Conservation (phyloP, 1,284 basidiomycete species). For the Ceratobasidium sp. region DNA sequence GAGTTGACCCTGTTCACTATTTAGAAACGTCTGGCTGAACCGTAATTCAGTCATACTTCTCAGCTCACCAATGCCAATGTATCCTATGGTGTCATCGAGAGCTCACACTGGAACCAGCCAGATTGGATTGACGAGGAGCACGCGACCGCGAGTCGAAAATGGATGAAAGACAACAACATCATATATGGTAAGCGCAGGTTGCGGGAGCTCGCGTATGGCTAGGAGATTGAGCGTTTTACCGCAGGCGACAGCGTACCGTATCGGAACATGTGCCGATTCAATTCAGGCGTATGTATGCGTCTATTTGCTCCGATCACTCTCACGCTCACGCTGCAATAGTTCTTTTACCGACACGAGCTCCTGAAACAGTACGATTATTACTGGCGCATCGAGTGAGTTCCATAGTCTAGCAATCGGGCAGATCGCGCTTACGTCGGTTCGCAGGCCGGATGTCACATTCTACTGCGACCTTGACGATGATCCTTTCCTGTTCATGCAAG, state of each 20-base stretch:
- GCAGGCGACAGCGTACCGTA: slow-evolving; percentile 68
- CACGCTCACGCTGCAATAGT: slow-evolving; percentile 49
- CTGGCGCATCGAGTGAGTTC: slow-evolving; percentile 67
- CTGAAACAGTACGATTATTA: slow-evolving; percentile 62
- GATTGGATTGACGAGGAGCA: slow-evolving; percentile 72
- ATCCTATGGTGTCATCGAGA: slow-evolving; percentile 64
- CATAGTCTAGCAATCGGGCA: background rate
- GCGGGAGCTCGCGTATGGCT: background rate
- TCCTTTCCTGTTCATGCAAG: slow-evolving; percentile 77
- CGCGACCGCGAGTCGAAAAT: slow-evolving; percentile 62
- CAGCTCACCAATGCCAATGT: slow-evolving; percentile 53
- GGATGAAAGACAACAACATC: slow-evolving; percentile 64
- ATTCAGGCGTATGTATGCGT: slow-evolving; percentile 60
- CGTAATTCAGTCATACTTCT: slow-evolving; percentile 13
- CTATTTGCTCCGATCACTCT: slow-evolving; percentile 36
- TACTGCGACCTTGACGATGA: slow-evolving; percentile 76
- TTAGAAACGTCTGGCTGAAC: background rate
- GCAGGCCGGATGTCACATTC: slow-evolving; percentile 71
- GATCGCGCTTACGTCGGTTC: background rate
- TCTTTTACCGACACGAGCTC: slow-evolving; percentile 62
- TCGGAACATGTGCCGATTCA: slow-evolving; percentile 67
- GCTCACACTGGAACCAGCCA: slow-evolving; percentile 67
- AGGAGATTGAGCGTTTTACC: background rate
- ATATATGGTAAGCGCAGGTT: slow-evolving; percentile 57
- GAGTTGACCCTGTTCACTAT: slow-evolving; percentile 1